Conservation (phyloP, 2,329 filamentous ascomycete species). For the Phoma sp. region DNA sequence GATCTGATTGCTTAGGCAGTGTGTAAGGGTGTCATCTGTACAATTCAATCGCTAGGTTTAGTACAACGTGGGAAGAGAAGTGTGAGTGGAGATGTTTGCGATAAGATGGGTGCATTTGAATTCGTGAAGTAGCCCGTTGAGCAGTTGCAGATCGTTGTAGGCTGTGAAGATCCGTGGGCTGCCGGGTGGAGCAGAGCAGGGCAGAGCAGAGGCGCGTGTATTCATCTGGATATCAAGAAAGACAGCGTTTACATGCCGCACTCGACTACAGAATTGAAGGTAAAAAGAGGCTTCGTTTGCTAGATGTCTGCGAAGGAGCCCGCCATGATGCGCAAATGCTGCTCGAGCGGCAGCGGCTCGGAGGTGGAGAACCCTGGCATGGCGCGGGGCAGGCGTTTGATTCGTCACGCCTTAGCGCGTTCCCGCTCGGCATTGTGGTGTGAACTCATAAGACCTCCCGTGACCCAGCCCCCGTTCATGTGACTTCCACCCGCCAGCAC, state of each 20-base stretch:
- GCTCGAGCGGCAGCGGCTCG: constrained; percentile 15
- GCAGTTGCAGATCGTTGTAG: constrained; percentile 4
- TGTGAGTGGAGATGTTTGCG: constrained; percentile 1
- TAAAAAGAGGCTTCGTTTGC: background rate
- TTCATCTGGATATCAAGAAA: no score
- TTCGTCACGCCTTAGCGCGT: constrained; percentile 14
- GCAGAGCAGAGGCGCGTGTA: background rate
- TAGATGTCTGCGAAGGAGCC: background rate
- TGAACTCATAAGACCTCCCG: constrained; percentile 20
- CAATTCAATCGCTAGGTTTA: constrained; percentile 11
- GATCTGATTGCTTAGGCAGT: constrained; percentile 22
- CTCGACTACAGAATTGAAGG: background rate
- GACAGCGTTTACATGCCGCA: background rate
- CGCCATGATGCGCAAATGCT: constrained; percentile 3
- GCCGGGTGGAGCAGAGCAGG: background rate
- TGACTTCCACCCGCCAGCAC: constrained; percentile 14
- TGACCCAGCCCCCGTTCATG: constrained; percentile 16
- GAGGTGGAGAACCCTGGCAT: constrained; percentile 16
- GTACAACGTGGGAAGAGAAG: constrained; percentile 10
- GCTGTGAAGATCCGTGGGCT: background rate
- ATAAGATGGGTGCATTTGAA: constrained; percentile 8
- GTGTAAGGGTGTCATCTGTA: constrained; percentile 31
- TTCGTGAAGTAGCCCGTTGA: background rate
- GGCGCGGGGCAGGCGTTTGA: constrained; percentile 6
- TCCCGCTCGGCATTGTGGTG: constrained; percentile 17